Evolutionary conservation across 2,329 filamentous ascomycete genomes (phyloP).

Genomic region (Nigrograna mackinnonii): DNA sequence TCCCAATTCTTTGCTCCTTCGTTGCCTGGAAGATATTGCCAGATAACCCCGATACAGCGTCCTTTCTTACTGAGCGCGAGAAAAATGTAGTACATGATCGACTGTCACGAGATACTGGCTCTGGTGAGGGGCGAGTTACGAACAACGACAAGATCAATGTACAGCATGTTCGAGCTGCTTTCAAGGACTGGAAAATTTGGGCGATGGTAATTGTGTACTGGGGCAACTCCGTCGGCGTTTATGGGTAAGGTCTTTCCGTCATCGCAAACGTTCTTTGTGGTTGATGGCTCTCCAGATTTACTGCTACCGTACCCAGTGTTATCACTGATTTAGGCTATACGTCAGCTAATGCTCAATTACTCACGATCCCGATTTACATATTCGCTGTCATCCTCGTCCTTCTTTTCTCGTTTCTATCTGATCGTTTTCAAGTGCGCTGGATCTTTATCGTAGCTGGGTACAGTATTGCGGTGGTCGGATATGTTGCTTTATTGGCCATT

Average conservation of each 20-base stretch:
- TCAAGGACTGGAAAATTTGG: constrained; percentile 9
- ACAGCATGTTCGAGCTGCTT: not conserved
- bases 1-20: constrained; percentile 67
- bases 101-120: constrained; percentile 2
- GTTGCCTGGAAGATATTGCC: not conserved
- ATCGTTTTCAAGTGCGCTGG: not conserved
- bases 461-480: not conserved
- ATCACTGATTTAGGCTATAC: not conserved
- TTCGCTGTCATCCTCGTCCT: constrained; percentile 1
- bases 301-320: not conserved
- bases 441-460: not conserved
- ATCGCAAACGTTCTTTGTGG: not conserved
- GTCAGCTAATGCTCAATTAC: not conserved
- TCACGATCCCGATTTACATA: not conserved
- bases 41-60: not conserved
- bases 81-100: not conserved
- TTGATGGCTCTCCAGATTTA: not conserved
- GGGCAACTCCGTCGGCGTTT: constrained; percentile 1
- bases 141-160: constrained; percentile 3
- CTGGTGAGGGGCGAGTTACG: constrained; percentile 1
- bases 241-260: not conserved
- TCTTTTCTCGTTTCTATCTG: not conserved
- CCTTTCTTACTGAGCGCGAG: not conserved
- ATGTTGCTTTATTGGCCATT: not conserved
- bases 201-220: constrained; percentile 6